phyloP scores from a whole-genome alignment of 495 filamentous ascomycete species.

The Geopyxis carbonaria region DNA sequence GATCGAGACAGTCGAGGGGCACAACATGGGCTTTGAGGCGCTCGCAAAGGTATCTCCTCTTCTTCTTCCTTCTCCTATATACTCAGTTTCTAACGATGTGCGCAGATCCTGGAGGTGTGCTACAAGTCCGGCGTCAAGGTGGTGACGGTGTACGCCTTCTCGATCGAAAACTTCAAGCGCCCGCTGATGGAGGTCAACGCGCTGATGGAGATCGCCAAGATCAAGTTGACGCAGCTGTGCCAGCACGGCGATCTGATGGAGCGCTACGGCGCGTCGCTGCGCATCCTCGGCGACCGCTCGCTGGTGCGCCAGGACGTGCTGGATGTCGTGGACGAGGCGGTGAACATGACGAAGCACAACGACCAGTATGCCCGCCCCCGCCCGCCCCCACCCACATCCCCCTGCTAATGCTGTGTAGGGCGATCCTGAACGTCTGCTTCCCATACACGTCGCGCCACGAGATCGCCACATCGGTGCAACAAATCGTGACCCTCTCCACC shows the following conservation, averaged over 20 bases:
- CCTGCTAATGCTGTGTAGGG: constrained; percentile 30
- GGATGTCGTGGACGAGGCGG: constrained; percentile 67
- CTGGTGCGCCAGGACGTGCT: constrained; percentile 72
- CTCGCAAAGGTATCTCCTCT: constrained; percentile 46
- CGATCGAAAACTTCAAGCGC: constrained; percentile 96
- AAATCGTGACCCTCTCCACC: constrained; percentile 43
- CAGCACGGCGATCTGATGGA: constrained; percentile 90
- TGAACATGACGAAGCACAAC: constrained; percentile 68
- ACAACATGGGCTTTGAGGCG: constrained; percentile 89
- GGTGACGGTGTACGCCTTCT: constrained; percentile 95
- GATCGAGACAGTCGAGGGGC: constrained; percentile 95
- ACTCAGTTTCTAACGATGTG: background rate
- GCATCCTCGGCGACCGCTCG: constrained; percentile 65
- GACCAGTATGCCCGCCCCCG: constrained; percentile 36
- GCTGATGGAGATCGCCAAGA: constrained; percentile 93
- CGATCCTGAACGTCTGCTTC: constrained; percentile 88
- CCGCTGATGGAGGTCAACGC: constrained; percentile 96
- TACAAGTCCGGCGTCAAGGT: constrained; percentile 91
- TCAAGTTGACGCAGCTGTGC: constrained; percentile 74
- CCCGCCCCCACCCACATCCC: background rate
- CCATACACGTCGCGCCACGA: constrained; percentile 93
- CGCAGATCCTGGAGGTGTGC: constrained; percentile 83
- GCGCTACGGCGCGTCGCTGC: constrained; percentile 73
- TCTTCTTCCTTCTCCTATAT: background rate
- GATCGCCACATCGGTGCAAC: constrained; percentile 78